Evolutionary conservation across 805 yeast genomes (phyloP), one percentile per base, ranked within the genome.

Genomic region (Yueomyces sp.): DNA sequence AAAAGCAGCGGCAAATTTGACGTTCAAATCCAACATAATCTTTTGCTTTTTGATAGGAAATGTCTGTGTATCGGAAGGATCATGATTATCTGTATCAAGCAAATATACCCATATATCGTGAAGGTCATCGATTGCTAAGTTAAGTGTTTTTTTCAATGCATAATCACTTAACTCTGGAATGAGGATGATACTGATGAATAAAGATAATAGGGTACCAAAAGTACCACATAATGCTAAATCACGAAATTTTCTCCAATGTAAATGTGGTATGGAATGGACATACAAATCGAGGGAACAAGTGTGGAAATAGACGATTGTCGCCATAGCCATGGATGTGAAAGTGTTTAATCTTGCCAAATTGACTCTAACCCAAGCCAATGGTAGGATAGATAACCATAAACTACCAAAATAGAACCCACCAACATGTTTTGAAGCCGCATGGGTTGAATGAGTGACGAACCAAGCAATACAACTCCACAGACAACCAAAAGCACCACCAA

Each of bases 381-480:
- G 36, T 36, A 66, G 50, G 1, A 70, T 41, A 0, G 71, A 69
- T 19, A 70, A 28, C 8, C 66, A 49, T 27, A 70, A 45, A 38
- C 74, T 69, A 0, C 65, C 57, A 19, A 72, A 70, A 9, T 70
- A 49, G 4, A 73, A 59, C 27, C 74, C 76, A 37, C 76, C 76
- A 47, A 64, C 72, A 36, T 69, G 69, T 7, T 57, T 49, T 26
- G 66, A 56, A 0, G 70, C 60, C 2, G 69, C 65, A n/a, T 53
- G 53, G 1, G 72, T 68, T 1, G 67, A 60, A 0, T 62, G 59
- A 3, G 75, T 63, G 1, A 73, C 53, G 42, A 57, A 68, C 51
- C 72, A 52, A 1, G 73, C 68, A 28, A 72, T 45, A 0, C 70
- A 53, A 2, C 70, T 60, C 72, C 74, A 69, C 0, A 69, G 76